A percentile compares a stretch with the other conserved stretches of the same genome.
phyloP scores from a whole-genome alignment of 2,329 filamentous ascomycete genomes.

The Acephala macrosclerotiorum region DNA sequence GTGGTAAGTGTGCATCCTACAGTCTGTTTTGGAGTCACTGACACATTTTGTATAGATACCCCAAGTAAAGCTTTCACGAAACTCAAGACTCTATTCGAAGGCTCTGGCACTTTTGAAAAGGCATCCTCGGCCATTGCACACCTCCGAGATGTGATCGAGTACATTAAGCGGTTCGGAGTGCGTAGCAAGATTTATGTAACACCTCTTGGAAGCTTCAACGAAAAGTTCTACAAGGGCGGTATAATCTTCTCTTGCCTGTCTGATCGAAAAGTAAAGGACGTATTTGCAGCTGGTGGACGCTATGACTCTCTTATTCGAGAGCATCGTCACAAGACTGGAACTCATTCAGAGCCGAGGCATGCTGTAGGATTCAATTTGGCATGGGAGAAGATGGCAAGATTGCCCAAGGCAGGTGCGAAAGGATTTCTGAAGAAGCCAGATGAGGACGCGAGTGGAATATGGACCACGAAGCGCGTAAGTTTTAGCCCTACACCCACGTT shows the following conservation, averaged over 20 bases:
- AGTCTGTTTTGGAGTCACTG: neutral
- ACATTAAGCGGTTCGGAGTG: slow-evolving; percentile 78
- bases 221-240: slow-evolving; percentile 87
- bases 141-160: slow-evolving; percentile 78
- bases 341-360: slow-evolving; percentile 70
- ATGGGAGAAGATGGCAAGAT: slow-evolving; percentile 75
- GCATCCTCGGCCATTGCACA: slow-evolving; percentile 80
- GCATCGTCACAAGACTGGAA: slow-evolving; percentile 74
- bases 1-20: slow-evolving; percentile 57
- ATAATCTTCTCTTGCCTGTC: slow-evolving; percentile 91
- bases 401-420: slow-evolving; percentile 57
- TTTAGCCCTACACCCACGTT: slow-evolving; percentile 19
- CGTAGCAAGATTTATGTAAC: slow-evolving; percentile 82
- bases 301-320: slow-evolving; percentile 91
- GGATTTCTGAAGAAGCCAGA: slow-evolving; percentile 74
- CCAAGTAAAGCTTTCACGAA: slow-evolving; percentile 64
- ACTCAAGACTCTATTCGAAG: slow-evolving; percentile 66
- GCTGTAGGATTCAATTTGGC: slow-evolving; percentile 93
- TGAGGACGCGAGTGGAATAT: slow-evolving; percentile 66
- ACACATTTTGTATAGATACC: slow-evolving; percentile 50
- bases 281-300: slow-evolving; percentile 91
- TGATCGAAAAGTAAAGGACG: slow-evolving; percentile 82
- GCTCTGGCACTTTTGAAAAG: slow-evolving; percentile 73
- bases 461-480: slow-evolving; percentile 69
- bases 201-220: slow-evolving; percentile 87